Percentiles rank a stretch among this genome's conserved stretches.
Conservation (phyloP, 495 filamentous ascomycete genomes). For the Aspergillus carlsbadensis region DNA sequence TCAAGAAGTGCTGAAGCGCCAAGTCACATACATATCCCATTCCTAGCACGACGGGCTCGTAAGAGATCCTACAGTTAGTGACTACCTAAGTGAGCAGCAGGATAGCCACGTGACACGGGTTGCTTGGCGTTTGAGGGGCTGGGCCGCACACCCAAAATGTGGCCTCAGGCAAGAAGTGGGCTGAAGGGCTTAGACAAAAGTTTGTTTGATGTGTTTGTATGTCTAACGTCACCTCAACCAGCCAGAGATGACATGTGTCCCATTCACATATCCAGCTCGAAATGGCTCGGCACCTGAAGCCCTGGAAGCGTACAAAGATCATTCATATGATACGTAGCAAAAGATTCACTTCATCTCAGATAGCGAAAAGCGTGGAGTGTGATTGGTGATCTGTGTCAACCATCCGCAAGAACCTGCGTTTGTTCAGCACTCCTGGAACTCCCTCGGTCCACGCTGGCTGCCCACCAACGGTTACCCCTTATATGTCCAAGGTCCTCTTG, state of each 20-base stretch:
- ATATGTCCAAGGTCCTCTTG: background rate
- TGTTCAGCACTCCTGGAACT: background rate
- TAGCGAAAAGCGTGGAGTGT: background rate
- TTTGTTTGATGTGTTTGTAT: too few species aligned
- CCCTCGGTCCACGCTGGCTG: background rate
- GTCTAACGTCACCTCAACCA: background rate
- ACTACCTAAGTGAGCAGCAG: too few species aligned
- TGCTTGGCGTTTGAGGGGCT: too few species aligned
- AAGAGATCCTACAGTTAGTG: too few species aligned
- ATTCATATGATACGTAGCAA: background rate
- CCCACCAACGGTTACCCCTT: background rate
- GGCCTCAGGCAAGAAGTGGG: too few species aligned
- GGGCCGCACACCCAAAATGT: too few species aligned
- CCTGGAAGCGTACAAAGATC: background rate
- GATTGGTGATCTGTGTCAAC: background rate
- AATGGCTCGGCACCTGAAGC: background rate
- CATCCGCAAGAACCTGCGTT: background rate
- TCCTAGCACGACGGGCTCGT: too few species aligned
- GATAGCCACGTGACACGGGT: too few species aligned
- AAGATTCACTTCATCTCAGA: background rate
- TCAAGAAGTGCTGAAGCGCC: too few species aligned
- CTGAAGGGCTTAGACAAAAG: too few species aligned
- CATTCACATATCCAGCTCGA: background rate
- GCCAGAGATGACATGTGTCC: background rate
- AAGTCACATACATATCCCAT: too few species aligned